Conservation (phyloP, 805 yeast species). For the Hanseniaspora occidentalis region DNA sequence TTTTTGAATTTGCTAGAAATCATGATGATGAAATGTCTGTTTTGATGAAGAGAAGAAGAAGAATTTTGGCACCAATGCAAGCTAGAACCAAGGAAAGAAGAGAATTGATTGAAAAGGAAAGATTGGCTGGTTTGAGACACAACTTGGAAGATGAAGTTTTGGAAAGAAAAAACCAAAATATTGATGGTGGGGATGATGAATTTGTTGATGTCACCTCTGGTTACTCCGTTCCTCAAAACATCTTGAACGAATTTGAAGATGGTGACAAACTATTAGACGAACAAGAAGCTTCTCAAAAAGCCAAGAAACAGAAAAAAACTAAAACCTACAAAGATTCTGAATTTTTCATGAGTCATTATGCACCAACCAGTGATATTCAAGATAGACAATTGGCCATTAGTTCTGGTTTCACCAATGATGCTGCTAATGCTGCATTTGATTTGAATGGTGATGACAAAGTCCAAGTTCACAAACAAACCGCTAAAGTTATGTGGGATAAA, state of each 20-base stretch:
- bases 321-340: slow-evolving; percentile 64
- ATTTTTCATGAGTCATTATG: slow-evolving; percentile 79
- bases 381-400: slow-evolving; percentile 58
- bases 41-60: slow-evolving; percentile 77
- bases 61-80: slow-evolving; percentile 81
- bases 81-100: slow-evolving; percentile 59
- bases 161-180: slow-evolving; percentile 6
- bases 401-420: slow-evolving; percentile 68
- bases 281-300: slow-evolving; percentile 10
- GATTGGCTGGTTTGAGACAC: slow-evolving; percentile 63
- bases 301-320: slow-evolving; percentile 20
- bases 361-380: slow-evolving; percentile 66
- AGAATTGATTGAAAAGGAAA: slow-evolving; percentile 57
- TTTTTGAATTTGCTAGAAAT: slow-evolving; percentile 72
- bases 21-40: slow-evolving; percentile 59
- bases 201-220: slow-evolving; percentile 31
- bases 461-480: slow-evolving; percentile 50
- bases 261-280: slow-evolving; percentile 24
- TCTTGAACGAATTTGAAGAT: slow-evolving; percentile 30
- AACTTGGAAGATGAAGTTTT: slow-evolving; percentile 62
- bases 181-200: slow-evolving; percentile 28
- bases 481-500: slow-evolving; percentile 80
- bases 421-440: slow-evolving; percentile 78
- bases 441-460: slow-evolving; percentile 66
- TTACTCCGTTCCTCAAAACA: slow-evolving; percentile 31